Conservation (phyloP, 2,329 filamentous ascomycete genomes). For the Calonectria pseudoturangicola region DNA sequence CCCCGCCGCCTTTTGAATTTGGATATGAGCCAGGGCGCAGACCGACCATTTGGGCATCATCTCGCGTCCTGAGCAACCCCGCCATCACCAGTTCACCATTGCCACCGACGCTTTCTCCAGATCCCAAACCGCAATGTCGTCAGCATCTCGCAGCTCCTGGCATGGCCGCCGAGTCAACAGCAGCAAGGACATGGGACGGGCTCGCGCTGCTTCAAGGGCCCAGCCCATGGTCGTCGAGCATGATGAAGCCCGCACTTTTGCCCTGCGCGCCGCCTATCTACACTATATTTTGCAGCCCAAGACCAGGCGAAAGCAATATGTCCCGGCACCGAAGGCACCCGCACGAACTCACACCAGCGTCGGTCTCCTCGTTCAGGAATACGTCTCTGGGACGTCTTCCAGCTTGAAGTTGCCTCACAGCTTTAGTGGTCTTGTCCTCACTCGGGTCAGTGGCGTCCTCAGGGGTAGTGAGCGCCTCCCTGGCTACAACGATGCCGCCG, state of each 20-base stretch:
- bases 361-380: constrained; percentile 92
- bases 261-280: constrained; percentile 92
- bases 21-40: constrained; percentile 57
- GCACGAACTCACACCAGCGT: constrained; percentile 82
- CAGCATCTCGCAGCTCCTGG: constrained; percentile 68
- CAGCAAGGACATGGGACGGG: constrained; percentile 64
- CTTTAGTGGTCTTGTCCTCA: constrained; percentile 74
- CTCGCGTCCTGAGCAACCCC: constrained; percentile 55
- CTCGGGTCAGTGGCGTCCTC: constrained; percentile 87
- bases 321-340: constrained; percentile 78
- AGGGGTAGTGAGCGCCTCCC: constrained; percentile 88
- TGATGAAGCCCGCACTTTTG: constrained; percentile 93
- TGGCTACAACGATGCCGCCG: constrained; percentile 91
- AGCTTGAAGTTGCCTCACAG: constrained; percentile 74
- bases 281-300: constrained; percentile 95
- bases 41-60: constrained; percentile 55
- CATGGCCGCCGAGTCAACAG: constrained; percentile 67
- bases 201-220: constrained; percentile 67
- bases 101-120: constrained; percentile 31
- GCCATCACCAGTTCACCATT: constrained; percentile 27
- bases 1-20: constrained; percentile 38
- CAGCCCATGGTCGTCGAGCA: constrained; percentile 71
- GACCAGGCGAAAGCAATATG: constrained; percentile 91
- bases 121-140: constrained; percentile 66
- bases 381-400: constrained; percentile 72